phyloP scores from a whole-genome alignment of 2,329 filamentous ascomycete species.

The Cryphonectria naterciae region DNA sequence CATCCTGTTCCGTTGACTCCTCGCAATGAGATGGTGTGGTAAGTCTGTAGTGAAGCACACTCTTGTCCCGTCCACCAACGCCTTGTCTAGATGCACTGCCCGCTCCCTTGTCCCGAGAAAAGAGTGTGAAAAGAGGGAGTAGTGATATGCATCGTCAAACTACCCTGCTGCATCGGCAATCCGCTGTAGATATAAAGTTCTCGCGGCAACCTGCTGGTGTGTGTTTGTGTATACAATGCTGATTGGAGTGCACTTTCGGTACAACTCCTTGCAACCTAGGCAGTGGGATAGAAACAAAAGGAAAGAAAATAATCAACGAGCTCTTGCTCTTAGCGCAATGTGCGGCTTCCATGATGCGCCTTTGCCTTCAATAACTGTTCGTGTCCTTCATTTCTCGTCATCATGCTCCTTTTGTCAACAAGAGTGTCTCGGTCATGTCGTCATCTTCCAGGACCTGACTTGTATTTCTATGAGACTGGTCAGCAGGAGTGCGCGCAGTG shows the following conservation, averaged over 20 bases:
- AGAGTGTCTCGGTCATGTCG: background rate
- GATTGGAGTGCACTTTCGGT: background rate
- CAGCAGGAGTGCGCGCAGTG: slow-evolving; percentile 11
- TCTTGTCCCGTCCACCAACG: slow-evolving; percentile 21
- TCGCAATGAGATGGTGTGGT: slow-evolving; percentile 25
- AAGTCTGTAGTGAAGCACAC: slow-evolving; percentile 17
- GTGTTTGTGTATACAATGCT: background rate
- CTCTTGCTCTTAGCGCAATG: background rate
- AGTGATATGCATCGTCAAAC: background rate
- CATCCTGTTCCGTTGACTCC: slow-evolving; percentile 28
- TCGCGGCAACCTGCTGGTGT: background rate
- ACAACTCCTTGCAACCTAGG: background rate
- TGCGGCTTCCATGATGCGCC: background rate
- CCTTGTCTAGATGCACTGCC: slow-evolving; percentile 24
- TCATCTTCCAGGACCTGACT: slow-evolving; percentile 27
- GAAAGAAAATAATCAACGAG: background rate
- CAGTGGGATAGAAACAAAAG: background rate
- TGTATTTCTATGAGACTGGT: slow-evolving; percentile 28
- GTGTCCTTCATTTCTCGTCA: slow-evolving; percentile 11
- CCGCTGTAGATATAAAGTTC: background rate
- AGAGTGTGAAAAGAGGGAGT: background rate
- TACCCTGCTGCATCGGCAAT: background rate
- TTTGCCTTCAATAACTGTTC: background rate
- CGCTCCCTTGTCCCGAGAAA: slow-evolving; percentile 10
- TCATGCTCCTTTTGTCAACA: background rate